phyloP scores from a whole-genome alignment of 345 rosid genomes.

The Cochlearia excelsa region DNA sequence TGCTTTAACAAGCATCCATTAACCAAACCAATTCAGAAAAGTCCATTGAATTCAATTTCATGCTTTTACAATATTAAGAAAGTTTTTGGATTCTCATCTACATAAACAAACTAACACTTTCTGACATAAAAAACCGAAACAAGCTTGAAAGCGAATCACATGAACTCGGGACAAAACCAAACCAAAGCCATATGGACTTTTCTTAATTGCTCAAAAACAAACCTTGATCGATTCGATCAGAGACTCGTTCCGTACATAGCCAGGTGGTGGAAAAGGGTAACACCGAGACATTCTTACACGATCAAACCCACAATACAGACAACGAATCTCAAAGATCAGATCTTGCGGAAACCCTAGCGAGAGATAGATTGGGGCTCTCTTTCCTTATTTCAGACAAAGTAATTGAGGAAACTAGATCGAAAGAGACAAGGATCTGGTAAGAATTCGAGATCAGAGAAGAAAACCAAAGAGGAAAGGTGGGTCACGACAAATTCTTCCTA shows the following conservation, averaged over 20 bases:
- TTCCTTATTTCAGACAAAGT: not conserved
- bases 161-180: slow-evolving; percentile 26
- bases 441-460: too few relatives aligned
- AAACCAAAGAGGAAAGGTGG: too few relatives aligned
- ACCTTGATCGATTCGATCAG: slow-evolving; percentile 58
- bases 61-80: too few relatives aligned
- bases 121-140: not conserved
- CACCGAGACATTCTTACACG: slow-evolving; percentile 54
- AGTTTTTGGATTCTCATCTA: too few relatives aligned
- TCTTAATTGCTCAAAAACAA: slow-evolving; percentile 34
- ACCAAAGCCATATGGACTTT: slow-evolving; percentile 25
- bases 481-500: slow-evolving; percentile 9
- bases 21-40: too few relatives aligned
- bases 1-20: too few relatives aligned
- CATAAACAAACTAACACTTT: too few relatives aligned
- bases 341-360: slow-evolving; percentile 28
- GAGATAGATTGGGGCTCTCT: not conserved
- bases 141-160: slow-evolving; percentile 43
- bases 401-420: slow-evolving; percentile 4
- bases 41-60: too few relatives aligned
- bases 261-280: slow-evolving; percentile 58
- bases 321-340: not conserved
- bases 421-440: too few relatives aligned
- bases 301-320: slow-evolving; percentile 1
- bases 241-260: slow-evolving; percentile 36